A percentile compares a stretch with the other conserved stretches of the same genome.
These are phyloP conservation scores for Theileria sp. DNA, from an alignment of 169 alveolate genomes.

Conservation along the genomic window DNA sequence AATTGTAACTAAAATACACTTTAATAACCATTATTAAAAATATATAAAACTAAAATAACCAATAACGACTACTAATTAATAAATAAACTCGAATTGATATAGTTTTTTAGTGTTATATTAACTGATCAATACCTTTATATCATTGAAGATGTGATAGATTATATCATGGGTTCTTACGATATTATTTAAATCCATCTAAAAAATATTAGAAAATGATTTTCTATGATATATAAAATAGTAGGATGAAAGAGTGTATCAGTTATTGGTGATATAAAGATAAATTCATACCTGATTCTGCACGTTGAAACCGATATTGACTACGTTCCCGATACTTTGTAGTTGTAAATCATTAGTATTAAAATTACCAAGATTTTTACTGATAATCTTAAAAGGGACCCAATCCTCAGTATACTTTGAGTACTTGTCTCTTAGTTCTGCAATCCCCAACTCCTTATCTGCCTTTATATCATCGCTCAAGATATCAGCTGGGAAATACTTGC, in stretches of 20 bases:
- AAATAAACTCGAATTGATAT: background rate
- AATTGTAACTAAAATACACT: background rate
- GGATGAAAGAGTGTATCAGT: background rate
- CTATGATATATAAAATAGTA: background rate
- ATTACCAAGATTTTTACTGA: constrained; percentile 81
- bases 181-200: constrained; percentile 36
- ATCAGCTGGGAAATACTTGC: constrained; percentile 3
- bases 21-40: background rate
- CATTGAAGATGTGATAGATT: constrained; percentile 83
- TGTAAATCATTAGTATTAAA: constrained; percentile 78
- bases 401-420: constrained; percentile 8
- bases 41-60: constrained; percentile 28
- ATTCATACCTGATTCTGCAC: constrained; percentile 10
- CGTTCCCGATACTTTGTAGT: constrained; percentile 62
- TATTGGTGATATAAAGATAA: background rate
- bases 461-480: constrained; percentile 25
- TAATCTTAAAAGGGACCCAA: constrained; percentile 76
- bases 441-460: constrained; percentile 30
- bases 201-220: too few relatives aligned
- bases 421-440: constrained; percentile 30
- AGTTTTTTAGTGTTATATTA: background rate
- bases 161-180: constrained; percentile 79
- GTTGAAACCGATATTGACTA: constrained; percentile 42
- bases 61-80: background rate
- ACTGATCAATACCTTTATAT: constrained; percentile 68